phyloP scores from a whole-genome alignment of 805 yeast species.

The Lachancea meyersii region DNA sequence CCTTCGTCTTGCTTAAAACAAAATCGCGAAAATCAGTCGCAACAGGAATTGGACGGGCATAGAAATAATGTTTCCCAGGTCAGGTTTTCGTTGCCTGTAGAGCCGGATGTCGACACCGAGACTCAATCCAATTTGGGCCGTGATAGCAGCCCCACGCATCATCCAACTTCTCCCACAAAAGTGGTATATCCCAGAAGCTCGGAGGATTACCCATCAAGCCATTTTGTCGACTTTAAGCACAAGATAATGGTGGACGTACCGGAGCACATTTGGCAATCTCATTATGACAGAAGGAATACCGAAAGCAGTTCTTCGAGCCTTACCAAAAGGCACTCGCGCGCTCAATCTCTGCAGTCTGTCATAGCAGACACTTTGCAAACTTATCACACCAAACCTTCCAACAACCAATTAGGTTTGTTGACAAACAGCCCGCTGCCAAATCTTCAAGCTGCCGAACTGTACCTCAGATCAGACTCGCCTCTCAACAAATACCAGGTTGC shows the following conservation, averaged over 20 bases:
- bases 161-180: slow-evolving; percentile 21
- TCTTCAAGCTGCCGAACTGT: slow-evolving; percentile 19
- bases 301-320: not conserved
- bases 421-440: slow-evolving; percentile 1
- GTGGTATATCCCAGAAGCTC: slow-evolving; percentile 27
- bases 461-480: slow-evolving; percentile 34
- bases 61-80: slow-evolving; percentile 21
- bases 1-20: slow-evolving; percentile 10
- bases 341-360: slow-evolving; percentile 25
- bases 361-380: slow-evolving; percentile 24
- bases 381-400: slow-evolving; percentile 1
- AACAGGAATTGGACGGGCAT: not conserved
- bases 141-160: not conserved
- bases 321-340: slow-evolving; percentile 2
- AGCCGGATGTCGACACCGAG: not conserved
- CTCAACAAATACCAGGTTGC: slow-evolving; percentile 32
- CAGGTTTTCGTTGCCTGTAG: slow-evolving; percentile 25
- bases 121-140: not conserved
- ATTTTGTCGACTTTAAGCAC: slow-evolving; percentile 25
- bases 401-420: not conserved
- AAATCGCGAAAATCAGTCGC: not conserved
- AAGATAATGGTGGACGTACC: slow-evolving; percentile 30
- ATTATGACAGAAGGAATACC: slow-evolving; percentile 10
- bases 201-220: slow-evolving; percentile 7
- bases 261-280: slow-evolving; percentile 28